Evolutionary conservation across 257 asterid genomes (phyloP), one percentile per base, ranked within the genome.

Genomic region (Solanum clarkiae): DNA sequence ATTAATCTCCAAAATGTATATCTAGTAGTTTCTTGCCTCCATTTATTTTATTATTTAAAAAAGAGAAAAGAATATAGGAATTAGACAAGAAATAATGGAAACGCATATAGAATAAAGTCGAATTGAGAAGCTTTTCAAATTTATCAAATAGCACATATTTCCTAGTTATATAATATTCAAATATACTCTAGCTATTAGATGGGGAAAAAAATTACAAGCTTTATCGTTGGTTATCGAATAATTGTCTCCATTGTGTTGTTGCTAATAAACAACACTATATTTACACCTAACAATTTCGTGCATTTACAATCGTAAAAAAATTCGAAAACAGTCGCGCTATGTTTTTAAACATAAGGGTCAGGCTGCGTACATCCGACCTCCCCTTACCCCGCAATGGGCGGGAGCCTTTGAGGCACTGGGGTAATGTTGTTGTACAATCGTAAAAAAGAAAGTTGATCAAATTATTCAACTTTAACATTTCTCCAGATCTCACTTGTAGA

Each of bases 51-150:
- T 74, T 47, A 22, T 71, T 47, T 49, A 12, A 12, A 47, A 47
- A 24, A 22, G 42, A 22, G 40, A 13, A 7, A 22, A 24, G 22
- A 75, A 75, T 47, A 74, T 49, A 24, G 59, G 81, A 75, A 14
- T 75, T 13, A 75, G 44, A 75, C 81, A 75, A 75, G 22, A 47
- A 49, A 75, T 75, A 75, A 75, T 75, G 81, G 22, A 75, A 49
- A 49, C 4, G 44, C 81, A 22, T 74, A n/a, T 75, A 49, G 60
- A 75, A 75, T 75, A 75, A 47, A 75, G 60, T 47, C 20, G 22
- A 66, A 66, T 66, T 3, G 22, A 71, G 4, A 44, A 44, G 54
- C 32, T n/a, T 22, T 74, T 74, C 42, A 47, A 47, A 47, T 72
- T 45, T 13, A 44, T 36, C 56, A 4, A 75, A 60, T 22, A 49